Evolutionary conservation across 331 rosid genomes (phyloP), one percentile per base, ranked within the genome.

Genomic region (Prunus yedoensis): DNA sequence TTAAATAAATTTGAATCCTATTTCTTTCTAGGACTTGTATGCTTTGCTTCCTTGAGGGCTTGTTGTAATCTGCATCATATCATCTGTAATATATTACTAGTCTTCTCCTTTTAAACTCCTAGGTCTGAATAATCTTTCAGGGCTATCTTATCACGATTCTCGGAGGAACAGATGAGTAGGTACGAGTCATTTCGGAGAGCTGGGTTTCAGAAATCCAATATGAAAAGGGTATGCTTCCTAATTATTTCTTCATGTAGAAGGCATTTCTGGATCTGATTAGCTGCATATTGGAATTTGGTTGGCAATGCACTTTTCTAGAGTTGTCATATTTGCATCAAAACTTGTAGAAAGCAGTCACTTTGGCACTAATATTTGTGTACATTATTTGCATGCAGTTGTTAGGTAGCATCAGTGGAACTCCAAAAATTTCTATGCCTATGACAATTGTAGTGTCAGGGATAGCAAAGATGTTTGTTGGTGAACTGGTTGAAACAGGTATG

Each of bases 151-250:
- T 89, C 96, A 1, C 97, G 87, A 47, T 95, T 95, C 80, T 84
- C 97, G 8, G 96, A 90, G 82, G 90, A 87, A 77, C 99, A 95
- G 80, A 92, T 95, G 97, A 92, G 96, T 70, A 82, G 99, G 69
- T 95, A 95, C 9, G 99, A 95, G 77, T 95, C 97, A 11, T 92
- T 92, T 59, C 86, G 99, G 30, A 88, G 97, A 80, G 96, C 97
- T 74, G 97, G 97, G 35, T 95, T 95, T 84, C 97, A 92, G 87
- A 95, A 82, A 79, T 83, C 98, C 70, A 92, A 85, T 81, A 92
- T 92, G 98, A 91, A 91, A 85, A 86, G 96, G 92, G 98, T 91
- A 80, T 64, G 70, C 2, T 57, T 78, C 12, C 18, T 52, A 50
- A 21, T 5, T 16, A 15, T n/a, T 11, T 4, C 56, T 4, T 17